A percentile compares a stretch with the other conserved stretches of the same genome.
Evolutionary conservation across 1,139 yeast species (phyloP).

Genomic region (Chernovozyma aurita): DNA sequence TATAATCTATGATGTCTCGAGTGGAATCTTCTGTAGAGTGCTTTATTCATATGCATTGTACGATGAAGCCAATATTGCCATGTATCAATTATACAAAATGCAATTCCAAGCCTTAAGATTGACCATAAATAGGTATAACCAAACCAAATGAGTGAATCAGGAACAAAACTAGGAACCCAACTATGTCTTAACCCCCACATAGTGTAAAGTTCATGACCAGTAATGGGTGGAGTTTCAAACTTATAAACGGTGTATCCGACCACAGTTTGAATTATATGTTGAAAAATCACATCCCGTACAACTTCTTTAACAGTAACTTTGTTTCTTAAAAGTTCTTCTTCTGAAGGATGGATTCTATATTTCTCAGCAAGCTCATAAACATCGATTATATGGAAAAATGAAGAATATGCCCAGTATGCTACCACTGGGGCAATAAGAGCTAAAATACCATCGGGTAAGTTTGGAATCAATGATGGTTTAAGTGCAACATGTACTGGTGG

Average conservation of each 20-base stretch:
- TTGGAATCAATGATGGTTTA: slow-evolving; percentile 44
- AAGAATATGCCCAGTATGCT: slow-evolving; percentile 79
- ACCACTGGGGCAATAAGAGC: slow-evolving; percentile 73
- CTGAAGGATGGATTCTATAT: slow-evolving; percentile 88
- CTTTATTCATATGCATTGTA: slow-evolving; percentile 77
- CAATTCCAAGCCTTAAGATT: slow-evolving; percentile 47
- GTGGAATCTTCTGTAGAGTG: slow-evolving; percentile 75
- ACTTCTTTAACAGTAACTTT: slow-evolving; percentile 70
- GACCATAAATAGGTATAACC: slow-evolving; percentile 62
- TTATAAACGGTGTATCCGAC: slow-evolving; percentile 55
- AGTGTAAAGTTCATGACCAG: slow-evolving; percentile 67
- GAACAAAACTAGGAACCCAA: slow-evolving; percentile 33
- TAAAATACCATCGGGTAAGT: slow-evolving; percentile 68
- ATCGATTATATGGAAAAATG: slow-evolving; percentile 72
- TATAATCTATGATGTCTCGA: slow-evolving; percentile 91
- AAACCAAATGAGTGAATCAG: slow-evolving; percentile 41
- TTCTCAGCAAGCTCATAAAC: slow-evolving; percentile 68
- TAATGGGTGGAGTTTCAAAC: slow-evolving; percentile 59
- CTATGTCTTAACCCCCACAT: slow-evolving; percentile 61
- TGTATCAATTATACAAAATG: slow-evolving; percentile 76
- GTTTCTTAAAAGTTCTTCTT: slow-evolving; percentile 72
- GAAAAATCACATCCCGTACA: slow-evolving; percentile 72
- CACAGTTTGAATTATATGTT: slow-evolving; percentile 76
- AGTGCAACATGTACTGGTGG: slow-evolving; percentile 15
- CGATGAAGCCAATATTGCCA: slow-evolving; percentile 95